Base-by-base conservation (phyloP, 176 grass and related monocot species). In the Ampelocalamus luodianensis region DNA sequence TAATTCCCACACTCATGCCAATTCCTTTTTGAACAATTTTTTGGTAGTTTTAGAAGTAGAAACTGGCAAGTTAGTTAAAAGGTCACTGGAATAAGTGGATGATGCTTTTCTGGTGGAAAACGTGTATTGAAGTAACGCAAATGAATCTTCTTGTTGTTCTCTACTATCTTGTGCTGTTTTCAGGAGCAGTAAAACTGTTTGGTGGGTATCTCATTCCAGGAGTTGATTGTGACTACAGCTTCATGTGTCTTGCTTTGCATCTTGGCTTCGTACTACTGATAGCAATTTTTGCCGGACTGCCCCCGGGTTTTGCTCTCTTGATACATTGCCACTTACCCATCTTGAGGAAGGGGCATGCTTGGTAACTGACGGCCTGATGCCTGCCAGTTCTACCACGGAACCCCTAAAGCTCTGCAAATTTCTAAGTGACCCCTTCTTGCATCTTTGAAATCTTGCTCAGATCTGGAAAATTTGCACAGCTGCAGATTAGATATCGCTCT, bases 201-300 rank as follows among this genome's bases (percentile, higher is more conserved):
- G 18, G 58, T 77, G 65, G n/a, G 64, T 34, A 89, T 81, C 77
- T 80, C 32, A 81, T 91, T 77, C 78, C 87, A 94, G 92, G 87
- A 94, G 67, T 77, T 86, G 60, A 81, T 93, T 66, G 87, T 91
- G 83, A 94, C 92, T 23, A 64, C 72, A 53, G 43, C 79, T 34
- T 76, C 89, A 59, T 87, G 87, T 9, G 34, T 85, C 76, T 44
- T 86, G 53, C 89, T 97, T 62, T 93, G 88, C 86, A 82, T 90
- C 46, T 86, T 84, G 68, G 86, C 89, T 50, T 91, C 90, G 6
- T 91, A 91, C 75, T 88, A 86, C 68, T 68, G 88, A 80, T 94
- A 88, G 90, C 51, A 62, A 84, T 61, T 49, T 62, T 39, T 54
- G 75, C 50, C 5, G 50, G 39, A 76, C 44, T 50, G 11, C 12